Base-by-base conservation (phyloP, 2,329 filamentous ascomycete genomes). In the Talaromyces sp. region DNA sequence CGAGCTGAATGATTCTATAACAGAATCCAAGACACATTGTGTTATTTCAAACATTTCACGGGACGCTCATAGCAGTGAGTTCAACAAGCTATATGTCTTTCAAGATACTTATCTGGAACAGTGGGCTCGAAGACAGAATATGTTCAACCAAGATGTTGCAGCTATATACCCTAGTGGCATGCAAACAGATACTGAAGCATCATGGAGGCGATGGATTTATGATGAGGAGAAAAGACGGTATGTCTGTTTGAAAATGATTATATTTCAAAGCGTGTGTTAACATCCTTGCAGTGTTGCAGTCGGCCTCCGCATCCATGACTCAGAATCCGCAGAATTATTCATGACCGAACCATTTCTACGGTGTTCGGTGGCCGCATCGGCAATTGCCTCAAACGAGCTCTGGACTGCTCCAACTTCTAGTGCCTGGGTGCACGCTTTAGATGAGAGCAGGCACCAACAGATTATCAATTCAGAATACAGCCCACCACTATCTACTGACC, bases 251-350 rank as follows among this genome's bases (percentile, higher is more conserved):
- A 22, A 2, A 22, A 45, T 45, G 10, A 31, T 31, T 22, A 45
- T 47, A 11, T 22, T 47, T 8, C 43, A 1, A 24, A 35, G 22
- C 13, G 22, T 57, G n/a, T 45, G 22, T 24, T 63, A 5, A 24
- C 9, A 16, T 7, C n/a, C 24, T 27, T 31, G 3, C 27, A 63
- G 61, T 16, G 61, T 58, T 8, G 61, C 61, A 2, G 27, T 48
- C 27, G 68, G 67, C 8, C 39, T 73, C 35, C 65, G 71, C 11
- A 71, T 74, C 22, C 71, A 75, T 60, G 72, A 75, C 47, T 72
- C 72, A 14, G 72, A 75, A 19, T 69, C 75, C 13, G 71, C 72
- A 1, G 70, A 68, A 48, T 19, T 73, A 1, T 68, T 71, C 5
- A 67, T 65, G 70, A 70, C 62, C 41, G 70, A 59, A 64, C 71